Evolutionary conservation across 2,329 filamentous ascomycete species (phyloP), one percentile per base, ranked within the genome.

Genomic region (Colletotrichum sp.): DNA sequence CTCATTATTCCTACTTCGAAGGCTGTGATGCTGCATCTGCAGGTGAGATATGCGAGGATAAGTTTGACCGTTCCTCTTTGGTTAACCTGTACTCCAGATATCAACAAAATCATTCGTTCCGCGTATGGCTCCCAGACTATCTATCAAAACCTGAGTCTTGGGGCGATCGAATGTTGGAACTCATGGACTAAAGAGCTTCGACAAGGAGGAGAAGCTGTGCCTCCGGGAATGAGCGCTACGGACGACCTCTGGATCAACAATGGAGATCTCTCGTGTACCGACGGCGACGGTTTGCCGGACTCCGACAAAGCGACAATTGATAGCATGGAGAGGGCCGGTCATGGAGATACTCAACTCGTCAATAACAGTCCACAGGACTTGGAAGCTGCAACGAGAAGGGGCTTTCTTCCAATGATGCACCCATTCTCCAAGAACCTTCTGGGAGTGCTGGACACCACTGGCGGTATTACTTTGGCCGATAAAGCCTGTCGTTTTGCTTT

Each of bases 11-110:
- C 9, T 86, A 85, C 65, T 74, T 81, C 1, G 72, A 80, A 2
- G 87, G 87, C 24, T 84, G 84, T 38, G 86, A 88, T 78, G 83
- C 82, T 5, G 87, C 87, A 0, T 88, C 85, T 6, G 86, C 87
- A 65, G 85, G 83, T 84, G 65, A 76, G 72, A 24, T 26, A 12
- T 21, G 52, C 18, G 52, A 26, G 52, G 52, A 9, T 16, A 15
- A 0, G 52, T 26, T 16, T 57, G 21, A 26, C 0, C 7, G 21
- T 28, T 48, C 38, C 1, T 57, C 21, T 18, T 16, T 26, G 24
- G 52, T 26, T 57, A 57, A 57, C 13, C 18, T n/a, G 52, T 24
- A 57, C 52, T 15, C 32, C 2, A 64, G 61, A 64, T 18, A 64
- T 64, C 21, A 64, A 64, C 21, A 64, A 64, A 6, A 64, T 64